Conservation (phyloP, 208 protist species). For the Trypanosoma lewisi region DNA sequence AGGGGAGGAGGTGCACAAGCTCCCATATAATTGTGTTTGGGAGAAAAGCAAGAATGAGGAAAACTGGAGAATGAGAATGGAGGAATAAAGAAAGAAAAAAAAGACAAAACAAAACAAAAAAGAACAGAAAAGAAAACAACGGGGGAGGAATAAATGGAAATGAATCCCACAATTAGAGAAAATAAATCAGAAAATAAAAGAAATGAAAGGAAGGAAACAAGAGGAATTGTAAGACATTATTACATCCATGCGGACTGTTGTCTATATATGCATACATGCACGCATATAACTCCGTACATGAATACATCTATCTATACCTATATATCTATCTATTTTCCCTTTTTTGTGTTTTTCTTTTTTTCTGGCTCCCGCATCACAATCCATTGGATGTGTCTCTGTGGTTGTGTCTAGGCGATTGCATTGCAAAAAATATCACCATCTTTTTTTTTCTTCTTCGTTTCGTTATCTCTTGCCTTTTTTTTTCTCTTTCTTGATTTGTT, state of each 20-base stretch:
- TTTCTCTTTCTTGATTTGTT: constrained; percentile 8
- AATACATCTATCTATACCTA: constrained; percentile 1
- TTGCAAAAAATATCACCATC: not conserved
- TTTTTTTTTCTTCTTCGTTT: not conserved
- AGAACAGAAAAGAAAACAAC: not conserved
- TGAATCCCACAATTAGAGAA: too few species aligned
- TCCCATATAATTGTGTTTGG: too few species aligned
- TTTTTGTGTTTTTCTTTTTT: constrained; percentile 4
- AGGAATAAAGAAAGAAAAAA: not conserved
- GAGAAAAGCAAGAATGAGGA: too few species aligned
- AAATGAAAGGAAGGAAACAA: not conserved
- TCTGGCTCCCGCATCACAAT: too few species aligned
- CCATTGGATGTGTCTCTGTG: not conserved
- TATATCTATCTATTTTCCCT: not conserved
- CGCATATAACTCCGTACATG: not conserved
- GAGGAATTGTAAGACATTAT: too few species aligned
- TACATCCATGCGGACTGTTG: too few species aligned
- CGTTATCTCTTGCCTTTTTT: constrained; percentile 2
- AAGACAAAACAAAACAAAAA: not conserved
- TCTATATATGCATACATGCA: too few species aligned
- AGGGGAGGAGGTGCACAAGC: not conserved
- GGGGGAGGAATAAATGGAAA: not conserved
- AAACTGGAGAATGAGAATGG: not conserved
- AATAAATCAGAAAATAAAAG: not conserved
- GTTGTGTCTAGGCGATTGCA: too few species aligned